Conservation (phyloP, 2,329 filamentous ascomycete genomes). For the Diaporthe nobilis region DNA sequence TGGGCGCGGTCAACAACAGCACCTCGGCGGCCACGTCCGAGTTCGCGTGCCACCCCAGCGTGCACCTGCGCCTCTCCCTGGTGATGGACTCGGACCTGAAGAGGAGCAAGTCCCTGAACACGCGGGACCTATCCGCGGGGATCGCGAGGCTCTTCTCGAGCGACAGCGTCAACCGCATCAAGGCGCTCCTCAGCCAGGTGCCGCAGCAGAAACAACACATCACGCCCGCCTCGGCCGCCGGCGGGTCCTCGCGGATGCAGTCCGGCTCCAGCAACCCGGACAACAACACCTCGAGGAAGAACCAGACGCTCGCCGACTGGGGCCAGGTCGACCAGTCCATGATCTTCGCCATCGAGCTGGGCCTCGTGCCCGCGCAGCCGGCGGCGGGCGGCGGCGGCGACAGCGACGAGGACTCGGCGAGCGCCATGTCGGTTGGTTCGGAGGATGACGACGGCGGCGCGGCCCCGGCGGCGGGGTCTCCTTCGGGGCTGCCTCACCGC, state of each 20-base stretch:
- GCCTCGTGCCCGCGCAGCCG: slow-evolving; percentile 24
- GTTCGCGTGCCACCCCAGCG: slow-evolving; percentile 55
- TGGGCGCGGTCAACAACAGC: background rate
- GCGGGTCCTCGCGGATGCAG: background rate
- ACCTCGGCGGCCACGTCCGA: slow-evolving; percentile 40
- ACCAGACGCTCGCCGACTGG: slow-evolving; percentile 29
- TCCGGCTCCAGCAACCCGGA: slow-evolving; percentile 6
- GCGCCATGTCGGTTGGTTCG: slow-evolving; percentile 34
- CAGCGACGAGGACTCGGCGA: slow-evolving; percentile 11
- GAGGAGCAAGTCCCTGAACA: slow-evolving; percentile 56
- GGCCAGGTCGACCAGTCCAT: slow-evolving; percentile 35
- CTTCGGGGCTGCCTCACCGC: background rate
- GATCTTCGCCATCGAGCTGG: slow-evolving; percentile 36
- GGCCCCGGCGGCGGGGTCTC: slow-evolving; percentile 1
- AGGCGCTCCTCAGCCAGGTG: slow-evolving; percentile 7
- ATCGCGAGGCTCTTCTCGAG: slow-evolving; percentile 42
- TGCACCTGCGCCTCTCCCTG: slow-evolving; percentile 59
- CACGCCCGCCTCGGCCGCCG: background rate
- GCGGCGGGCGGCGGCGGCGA: background rate
- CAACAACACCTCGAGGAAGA: slow-evolving; percentile 1
- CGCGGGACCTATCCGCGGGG: slow-evolving; percentile 58
- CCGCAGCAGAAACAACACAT: background rate
- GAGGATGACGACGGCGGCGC: slow-evolving; percentile 46
- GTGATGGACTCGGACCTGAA: slow-evolving; percentile 60
- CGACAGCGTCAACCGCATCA: slow-evolving; percentile 21